These are phyloP conservation scores for Linderina pennispora DNA, from an alignment of 192 early-diverging fungal species.

Conservation along the genomic window DNA sequence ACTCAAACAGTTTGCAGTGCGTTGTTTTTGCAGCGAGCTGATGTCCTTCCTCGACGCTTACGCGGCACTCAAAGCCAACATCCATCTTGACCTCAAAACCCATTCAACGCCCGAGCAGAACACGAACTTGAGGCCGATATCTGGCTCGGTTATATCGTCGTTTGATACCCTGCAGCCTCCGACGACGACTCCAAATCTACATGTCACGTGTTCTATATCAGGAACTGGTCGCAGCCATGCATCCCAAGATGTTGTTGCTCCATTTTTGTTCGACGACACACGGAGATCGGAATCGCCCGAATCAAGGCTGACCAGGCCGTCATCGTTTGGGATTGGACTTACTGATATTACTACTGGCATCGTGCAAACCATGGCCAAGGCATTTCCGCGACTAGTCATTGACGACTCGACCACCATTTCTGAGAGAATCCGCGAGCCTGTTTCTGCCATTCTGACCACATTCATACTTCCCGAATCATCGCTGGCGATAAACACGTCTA, in stretches of 20 bases:
- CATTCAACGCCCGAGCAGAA: too few relatives aligned
- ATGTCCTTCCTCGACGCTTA: conserved; percentile 30
- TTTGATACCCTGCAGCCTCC: too few relatives aligned
- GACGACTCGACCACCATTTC: conserved; percentile 4
- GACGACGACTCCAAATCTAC: too few relatives aligned
- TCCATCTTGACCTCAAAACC: conserved; percentile 6
- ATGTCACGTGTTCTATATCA: too few relatives aligned
- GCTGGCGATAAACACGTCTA: conserved; percentile 15
- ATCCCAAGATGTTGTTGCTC: too few relatives aligned
- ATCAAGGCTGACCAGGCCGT: too few relatives aligned
- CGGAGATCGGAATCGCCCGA: too few relatives aligned
- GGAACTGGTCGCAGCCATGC: too few relatives aligned
- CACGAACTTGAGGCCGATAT: too few relatives aligned
- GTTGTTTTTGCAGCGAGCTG: conserved; percentile 31
- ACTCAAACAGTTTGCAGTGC: conserved; percentile 13
- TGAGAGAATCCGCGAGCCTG: conserved; percentile 11
- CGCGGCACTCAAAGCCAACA: conserved; percentile 21
- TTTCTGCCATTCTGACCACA: conserved; percentile 17
- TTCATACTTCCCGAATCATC: conserved; percentile 25
- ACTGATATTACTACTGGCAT: conserved; percentile 16
- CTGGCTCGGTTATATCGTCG: too few relatives aligned
- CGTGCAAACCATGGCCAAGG: conserved; percentile 8
- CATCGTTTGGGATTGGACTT: too few relatives aligned
- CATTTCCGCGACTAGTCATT: conserved; percentile 9
- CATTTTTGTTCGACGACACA: too few relatives aligned